Conservation (phyloP, 176 grass and related monocot genomes). For the Oryza brachyantha region DNA sequence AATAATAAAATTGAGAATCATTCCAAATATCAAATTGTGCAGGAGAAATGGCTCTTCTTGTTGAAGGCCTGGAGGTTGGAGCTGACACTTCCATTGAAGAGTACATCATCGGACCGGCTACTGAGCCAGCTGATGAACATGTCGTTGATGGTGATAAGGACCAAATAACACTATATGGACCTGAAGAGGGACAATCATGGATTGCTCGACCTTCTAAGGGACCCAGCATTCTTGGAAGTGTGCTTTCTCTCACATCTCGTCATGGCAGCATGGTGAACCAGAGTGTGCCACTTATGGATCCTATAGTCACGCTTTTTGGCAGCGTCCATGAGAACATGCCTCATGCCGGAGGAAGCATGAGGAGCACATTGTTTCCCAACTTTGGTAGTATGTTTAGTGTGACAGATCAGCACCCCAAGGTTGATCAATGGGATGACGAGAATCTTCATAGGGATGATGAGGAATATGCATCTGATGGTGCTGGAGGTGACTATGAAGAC, state of each 20-base stretch:
- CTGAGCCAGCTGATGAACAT: constrained; percentile 47
- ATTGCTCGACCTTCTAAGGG: constrained; percentile 78
- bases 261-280: constrained; percentile 59
- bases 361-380: constrained; percentile 84
- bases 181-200: constrained; percentile 73
- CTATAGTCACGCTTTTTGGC: constrained; percentile 73
- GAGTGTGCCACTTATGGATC: constrained; percentile 66
- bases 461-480: constrained; percentile 72
- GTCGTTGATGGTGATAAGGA: constrained; percentile 53
- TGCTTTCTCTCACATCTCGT: constrained; percentile 61
- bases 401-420: constrained; percentile 67
- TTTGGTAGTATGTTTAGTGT: constrained; percentile 95
- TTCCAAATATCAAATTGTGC: constrained; percentile 29
- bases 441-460: constrained; percentile 73
- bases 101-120: constrained; percentile 80
- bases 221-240: constrained; percentile 66
- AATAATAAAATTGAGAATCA: background rate
- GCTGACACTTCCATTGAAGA: constrained; percentile 79
- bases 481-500: constrained; percentile 61
- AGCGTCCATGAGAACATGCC: constrained; percentile 89
- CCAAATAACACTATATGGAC: constrained; percentile 68
- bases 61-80: constrained; percentile 86
- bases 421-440: constrained; percentile 89
- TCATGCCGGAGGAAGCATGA: constrained; percentile 73
- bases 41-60: constrained; percentile 95